Conservation (phyloP, 2,329 filamentous ascomycete species). For the Verruconis gallopava region DNA sequence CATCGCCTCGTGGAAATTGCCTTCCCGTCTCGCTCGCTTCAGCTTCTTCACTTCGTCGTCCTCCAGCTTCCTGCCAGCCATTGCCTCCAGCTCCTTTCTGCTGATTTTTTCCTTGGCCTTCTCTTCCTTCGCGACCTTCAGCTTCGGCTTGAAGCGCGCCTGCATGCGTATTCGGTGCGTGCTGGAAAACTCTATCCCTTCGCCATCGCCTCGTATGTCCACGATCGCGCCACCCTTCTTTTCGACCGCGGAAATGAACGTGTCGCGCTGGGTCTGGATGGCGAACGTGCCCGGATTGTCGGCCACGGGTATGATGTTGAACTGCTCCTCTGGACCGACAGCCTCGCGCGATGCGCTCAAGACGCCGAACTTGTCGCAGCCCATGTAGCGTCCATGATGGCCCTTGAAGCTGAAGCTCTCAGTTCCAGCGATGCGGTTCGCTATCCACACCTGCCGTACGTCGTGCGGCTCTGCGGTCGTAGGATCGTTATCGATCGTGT, state of each 20-base stretch:
- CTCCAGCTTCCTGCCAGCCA: slow-evolving; percentile 60
- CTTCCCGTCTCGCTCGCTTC: slow-evolving; percentile 72
- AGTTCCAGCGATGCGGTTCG: slow-evolving; percentile 68
- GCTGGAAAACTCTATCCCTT: slow-evolving; percentile 53
- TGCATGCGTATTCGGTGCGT: slow-evolving; percentile 83
- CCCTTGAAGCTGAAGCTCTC: slow-evolving; percentile 79
- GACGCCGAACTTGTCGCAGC: slow-evolving; percentile 71
- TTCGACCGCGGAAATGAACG: slow-evolving; percentile 48
- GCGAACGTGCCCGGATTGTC: slow-evolving; percentile 60
- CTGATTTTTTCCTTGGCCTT: slow-evolving; percentile 78
- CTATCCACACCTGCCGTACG: slow-evolving; percentile 90
- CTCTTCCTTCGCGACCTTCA: slow-evolving; percentile 69
- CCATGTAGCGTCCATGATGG: slow-evolving; percentile 77
- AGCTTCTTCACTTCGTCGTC: slow-evolving; percentile 78
- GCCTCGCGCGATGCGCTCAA: slow-evolving; percentile 68
- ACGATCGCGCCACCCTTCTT: slow-evolving; percentile 30
- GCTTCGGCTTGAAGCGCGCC: slow-evolving; percentile 75
- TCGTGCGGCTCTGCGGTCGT: slow-evolving; percentile 88
- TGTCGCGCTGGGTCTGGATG: slow-evolving; percentile 59
- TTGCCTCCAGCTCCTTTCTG: slow-evolving; percentile 69
- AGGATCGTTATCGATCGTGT: slow-evolving; percentile 72
- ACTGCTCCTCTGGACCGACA: slow-evolving; percentile 72
- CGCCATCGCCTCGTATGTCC: slow-evolving; percentile 66
- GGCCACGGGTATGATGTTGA: slow-evolving; percentile 48
- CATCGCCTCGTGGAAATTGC: slow-evolving; percentile 78